Conservation (phyloP, 108 stramenopile genomes). For the Cyclotella atomus region DNA sequence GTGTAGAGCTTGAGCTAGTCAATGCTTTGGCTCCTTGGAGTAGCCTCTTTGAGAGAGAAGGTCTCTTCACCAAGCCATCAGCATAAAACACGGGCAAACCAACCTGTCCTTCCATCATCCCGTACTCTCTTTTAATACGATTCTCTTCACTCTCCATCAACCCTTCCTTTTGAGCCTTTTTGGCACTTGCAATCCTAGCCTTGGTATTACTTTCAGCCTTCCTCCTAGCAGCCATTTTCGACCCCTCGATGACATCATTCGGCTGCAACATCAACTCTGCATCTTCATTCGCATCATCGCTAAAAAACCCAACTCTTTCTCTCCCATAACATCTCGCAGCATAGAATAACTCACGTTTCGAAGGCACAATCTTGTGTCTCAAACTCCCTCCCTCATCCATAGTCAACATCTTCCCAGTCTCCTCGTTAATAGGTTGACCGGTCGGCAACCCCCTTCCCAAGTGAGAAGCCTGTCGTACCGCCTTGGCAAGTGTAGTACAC, state of each 20-base stretch:
- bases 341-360: slow-evolving; percentile 82
- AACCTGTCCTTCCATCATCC: slow-evolving; percentile 79
- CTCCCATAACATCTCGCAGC: slow-evolving; percentile 78
- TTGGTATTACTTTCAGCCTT: slow-evolving; percentile 32
- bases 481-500: slow-evolving; percentile 68
- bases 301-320: slow-evolving; percentile 79
- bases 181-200: slow-evolving; percentile 43
- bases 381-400: slow-evolving; percentile 72
- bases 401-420: slow-evolving; percentile 59
- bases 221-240: slow-evolving; percentile 57
- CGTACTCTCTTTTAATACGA: slow-evolving; percentile 45
- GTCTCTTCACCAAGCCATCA: slow-evolving; percentile 58
- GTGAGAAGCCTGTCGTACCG: slow-evolving; percentile 66
- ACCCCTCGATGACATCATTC: slow-evolving; percentile 58
- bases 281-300: slow-evolving; percentile 52
- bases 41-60: slow-evolving; percentile 45
- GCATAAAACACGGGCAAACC: slow-evolving; percentile 84
- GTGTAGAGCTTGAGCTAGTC: slow-evolving; percentile 50
- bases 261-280: slow-evolving; percentile 54
- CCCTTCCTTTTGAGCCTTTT: slow-evolving; percentile 49
- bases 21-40: slow-evolving; percentile 48
- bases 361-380: slow-evolving; percentile 85
- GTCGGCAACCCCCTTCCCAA: slow-evolving; percentile 75
- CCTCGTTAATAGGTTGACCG: slow-evolving; percentile 68
- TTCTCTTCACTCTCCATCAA: slow-evolving; percentile 31